Base-by-base conservation (phyloP, 2,329 filamentous ascomycete species). In the Talaromyces atroroseus region DNA sequence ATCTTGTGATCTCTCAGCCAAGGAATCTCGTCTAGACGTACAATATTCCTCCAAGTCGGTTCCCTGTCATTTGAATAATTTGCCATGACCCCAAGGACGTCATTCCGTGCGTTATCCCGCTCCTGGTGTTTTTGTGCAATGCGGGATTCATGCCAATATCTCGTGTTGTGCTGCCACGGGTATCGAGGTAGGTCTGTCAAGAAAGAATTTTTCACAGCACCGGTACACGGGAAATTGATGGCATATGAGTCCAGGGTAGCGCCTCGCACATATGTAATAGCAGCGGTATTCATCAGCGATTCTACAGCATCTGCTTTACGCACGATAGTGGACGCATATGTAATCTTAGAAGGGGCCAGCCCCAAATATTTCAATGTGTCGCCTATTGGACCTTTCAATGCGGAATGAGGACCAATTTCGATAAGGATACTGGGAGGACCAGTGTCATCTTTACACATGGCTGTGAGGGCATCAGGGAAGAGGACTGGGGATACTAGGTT, bases 1-100 rank as follows among this genome's bases (percentile, higher is more conserved):
- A 75, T 59, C 36, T 63, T 62, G 38, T 74, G 72, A 49, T 66
- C 66, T 5, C 38, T 36, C 3, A 74, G 57, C 72, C 71, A 74
- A 1, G 68, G 62, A 3, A 72, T 58, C 46, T 74, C 70, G 4
- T 58, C 54, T 1, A 66, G 58, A 3, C 62, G 57, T 3, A 74
- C 52, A 45, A 66, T 60, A 44, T 71, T 71, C 14, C 64, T 59
- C 69, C 69, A 73, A 6, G 63, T 64, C 14, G 64, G 44, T 40
- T 66, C 63, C 5, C 60, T 54, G 24, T 60, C 62, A 48, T 61
- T 65, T 10, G 58, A 60, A 18, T 67, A 66, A 1, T 64, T 49
- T 11, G 65, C 56, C 26, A 56, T 24, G 12, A 40, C 14, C 10
- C 60, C 61, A 8, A 62, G 49, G 5, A 63, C 8, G 36, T 59